A percentile compares a stretch with the other conserved stretches of the same genome.
These are phyloP conservation scores for Pseudocercospora ulei DNA, from an alignment of 2,329 filamentous ascomycete species.

Conservation along the genomic window DNA sequence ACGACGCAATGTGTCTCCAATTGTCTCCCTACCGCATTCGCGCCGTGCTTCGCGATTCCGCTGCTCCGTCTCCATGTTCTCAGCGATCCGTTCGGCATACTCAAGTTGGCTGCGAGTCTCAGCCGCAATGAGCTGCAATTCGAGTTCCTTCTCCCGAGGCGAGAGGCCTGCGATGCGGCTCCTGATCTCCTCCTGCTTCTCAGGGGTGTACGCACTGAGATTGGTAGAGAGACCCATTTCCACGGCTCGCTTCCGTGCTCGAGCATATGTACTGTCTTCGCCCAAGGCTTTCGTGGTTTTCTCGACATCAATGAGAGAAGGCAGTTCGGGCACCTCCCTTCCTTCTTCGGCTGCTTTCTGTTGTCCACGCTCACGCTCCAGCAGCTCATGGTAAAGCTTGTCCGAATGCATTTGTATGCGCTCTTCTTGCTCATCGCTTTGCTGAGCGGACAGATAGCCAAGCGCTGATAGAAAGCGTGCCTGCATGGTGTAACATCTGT, in stretches of 20 bases:
- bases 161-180: constrained; percentile 32
- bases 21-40: constrained; percentile 45
- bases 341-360: constrained; percentile 55
- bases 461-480: constrained; percentile 82
- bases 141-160: constrained; percentile 42
- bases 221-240: constrained; percentile 38
- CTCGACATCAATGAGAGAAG: constrained; percentile 43
- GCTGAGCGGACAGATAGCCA: constrained; percentile 66
- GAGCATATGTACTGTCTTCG: constrained; percentile 29
- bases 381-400: constrained; percentile 75
- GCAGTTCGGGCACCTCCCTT: constrained; percentile 48
- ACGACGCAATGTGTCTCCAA: constrained; percentile 37
- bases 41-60: constrained; percentile 48
- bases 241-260: constrained; percentile 23
- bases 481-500: constrained; percentile 83
- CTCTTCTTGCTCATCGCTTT: constrained; percentile 62
- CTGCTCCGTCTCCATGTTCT: constrained; percentile 50
- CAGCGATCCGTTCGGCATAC: constrained; percentile 49
- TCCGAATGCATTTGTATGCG: constrained; percentile 92
- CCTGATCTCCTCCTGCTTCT: constrained; percentile 50
- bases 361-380: constrained; percentile 68
- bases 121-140: constrained; percentile 55
- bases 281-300: constrained; percentile 28
- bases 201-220: constrained; percentile 46
- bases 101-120: constrained; percentile 54